Conservation (phyloP, 176 grass and related monocot genomes). For the Saccharum officinarum region DNA sequence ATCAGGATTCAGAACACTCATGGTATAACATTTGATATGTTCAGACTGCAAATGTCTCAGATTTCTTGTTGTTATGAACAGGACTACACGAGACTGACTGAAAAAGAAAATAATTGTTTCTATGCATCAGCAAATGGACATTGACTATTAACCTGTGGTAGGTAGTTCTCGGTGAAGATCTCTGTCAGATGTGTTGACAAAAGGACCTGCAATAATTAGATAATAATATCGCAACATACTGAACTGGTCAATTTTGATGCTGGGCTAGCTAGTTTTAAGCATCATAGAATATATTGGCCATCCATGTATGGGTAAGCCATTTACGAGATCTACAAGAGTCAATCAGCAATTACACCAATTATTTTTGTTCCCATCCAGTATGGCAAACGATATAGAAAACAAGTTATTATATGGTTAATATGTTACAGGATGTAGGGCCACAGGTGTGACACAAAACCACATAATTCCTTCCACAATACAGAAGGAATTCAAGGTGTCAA, state of each 20-base stretch:
- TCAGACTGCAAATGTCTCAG: conserved; percentile 61
- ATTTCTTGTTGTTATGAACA: not conserved
- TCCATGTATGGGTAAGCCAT: conserved; percentile 8
- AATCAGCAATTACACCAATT: not conserved
- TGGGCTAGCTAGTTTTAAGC: not conserved
- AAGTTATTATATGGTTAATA: not conserved
- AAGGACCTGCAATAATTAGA: conserved; percentile 70
- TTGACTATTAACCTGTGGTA: conserved; percentile 69
- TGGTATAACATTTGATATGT: conserved; percentile 88
- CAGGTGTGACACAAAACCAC: conserved; percentile 1
- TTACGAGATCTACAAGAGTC: not conserved
- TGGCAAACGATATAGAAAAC: not conserved
- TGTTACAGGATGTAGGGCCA: conserved; percentile 6
- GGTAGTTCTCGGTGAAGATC: conserved; percentile 70
- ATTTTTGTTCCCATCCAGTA: not conserved
- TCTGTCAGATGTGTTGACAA: conserved; percentile 93
- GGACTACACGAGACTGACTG: not conserved
- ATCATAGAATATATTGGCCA: conserved; percentile 3
- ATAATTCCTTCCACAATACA: conserved; percentile 4
- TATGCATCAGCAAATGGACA: conserved; percentile 18
- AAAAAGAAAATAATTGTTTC: conserved; percentile 20
- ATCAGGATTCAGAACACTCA: conserved; percentile 92
- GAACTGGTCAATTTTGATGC: conserved; percentile 1
- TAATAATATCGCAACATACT: conserved; percentile 27
- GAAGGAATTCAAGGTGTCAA: not conserved